Conservation (phyloP, 257 asterid species). For the Forsythia suspensa region DNA sequence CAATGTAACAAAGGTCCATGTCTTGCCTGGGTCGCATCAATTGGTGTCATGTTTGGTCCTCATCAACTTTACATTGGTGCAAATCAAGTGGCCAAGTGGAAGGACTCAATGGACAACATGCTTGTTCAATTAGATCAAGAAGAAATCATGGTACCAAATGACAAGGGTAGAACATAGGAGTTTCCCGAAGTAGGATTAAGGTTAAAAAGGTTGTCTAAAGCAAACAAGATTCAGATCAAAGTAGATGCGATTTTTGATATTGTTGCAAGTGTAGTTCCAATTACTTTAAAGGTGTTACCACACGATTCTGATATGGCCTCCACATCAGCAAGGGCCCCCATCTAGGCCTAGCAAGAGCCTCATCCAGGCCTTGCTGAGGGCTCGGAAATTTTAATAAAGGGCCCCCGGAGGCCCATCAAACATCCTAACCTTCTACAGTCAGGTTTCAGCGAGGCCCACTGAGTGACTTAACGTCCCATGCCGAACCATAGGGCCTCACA, state of each 20-base stretch:
- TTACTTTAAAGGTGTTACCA: slow-evolving; percentile 9
- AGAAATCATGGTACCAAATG: neutral
- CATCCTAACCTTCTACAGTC: too few species aligned
- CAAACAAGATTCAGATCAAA: slow-evolving; percentile 14
- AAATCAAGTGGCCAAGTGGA: slow-evolving; percentile 15
- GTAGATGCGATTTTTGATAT: slow-evolving; percentile 18
- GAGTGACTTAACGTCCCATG: too few species aligned
- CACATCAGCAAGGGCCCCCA: too few species aligned
- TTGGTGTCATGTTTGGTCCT: slow-evolving; percentile 17
- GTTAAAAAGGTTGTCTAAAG: neutral
- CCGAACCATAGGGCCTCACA: too few species aligned
- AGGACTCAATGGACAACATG: slow-evolving; percentile 11
- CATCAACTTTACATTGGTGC: slow-evolving; percentile 15
- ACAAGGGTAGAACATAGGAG: slow-evolving; percentile 15
- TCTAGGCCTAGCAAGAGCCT: too few species aligned
- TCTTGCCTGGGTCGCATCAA: slow-evolving; percentile 17
- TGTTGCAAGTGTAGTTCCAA: slow-evolving; percentile 23
- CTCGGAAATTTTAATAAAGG: too few species aligned
- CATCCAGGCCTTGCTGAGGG: too few species aligned
- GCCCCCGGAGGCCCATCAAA: too few species aligned
- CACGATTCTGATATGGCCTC: too few species aligned
- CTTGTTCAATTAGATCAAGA: neutral
- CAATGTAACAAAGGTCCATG: too few species aligned
- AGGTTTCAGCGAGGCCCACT: too few species aligned
- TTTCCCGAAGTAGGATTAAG: neutral